Percentiles rank a stretch among this genome's conserved stretches.
phyloP scores from a whole-genome alignment of 345 rosid species.

The Salix exigua region DNA sequence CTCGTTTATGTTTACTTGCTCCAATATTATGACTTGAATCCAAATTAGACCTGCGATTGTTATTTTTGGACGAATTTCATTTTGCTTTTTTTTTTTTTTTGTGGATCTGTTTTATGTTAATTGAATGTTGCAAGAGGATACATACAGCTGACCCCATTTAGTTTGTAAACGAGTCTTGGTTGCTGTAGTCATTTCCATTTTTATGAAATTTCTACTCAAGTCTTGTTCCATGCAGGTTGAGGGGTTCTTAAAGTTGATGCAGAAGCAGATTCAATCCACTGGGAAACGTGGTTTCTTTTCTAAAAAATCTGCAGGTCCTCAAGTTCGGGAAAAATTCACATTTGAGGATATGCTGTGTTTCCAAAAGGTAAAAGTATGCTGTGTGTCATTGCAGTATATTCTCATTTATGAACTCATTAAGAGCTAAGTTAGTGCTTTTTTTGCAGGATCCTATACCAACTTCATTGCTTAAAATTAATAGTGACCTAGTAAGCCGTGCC shows the following conservation, averaged over 20 bases:
- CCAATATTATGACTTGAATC: background rate
- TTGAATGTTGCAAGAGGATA: background rate
- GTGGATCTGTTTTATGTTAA: background rate
- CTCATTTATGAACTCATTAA: background rate
- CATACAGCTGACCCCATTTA: background rate
- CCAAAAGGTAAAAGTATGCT: constrained; percentile 60
- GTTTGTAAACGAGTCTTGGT: background rate
- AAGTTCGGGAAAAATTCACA: constrained; percentile 75
- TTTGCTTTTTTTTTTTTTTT: background rate
- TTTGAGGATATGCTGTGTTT: constrained; percentile 96
- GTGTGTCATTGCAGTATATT: background rate
- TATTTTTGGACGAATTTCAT: background rate
- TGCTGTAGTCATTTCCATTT: background rate
- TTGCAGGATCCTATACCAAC: constrained; percentile 93
- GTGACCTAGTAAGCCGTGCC: constrained; percentile 80
- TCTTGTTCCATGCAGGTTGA: constrained; percentile 53
- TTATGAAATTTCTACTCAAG: background rate
- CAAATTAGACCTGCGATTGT: background rate
- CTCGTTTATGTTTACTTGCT: background rate
- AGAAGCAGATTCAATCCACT: constrained; percentile 85
- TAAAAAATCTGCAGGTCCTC: constrained; percentile 66
- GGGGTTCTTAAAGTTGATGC: constrained; percentile 86
- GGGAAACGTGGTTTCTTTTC: constrained; percentile 89
- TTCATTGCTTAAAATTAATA: constrained; percentile 75
- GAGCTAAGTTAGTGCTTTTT: constrained; percentile 13